Percentiles rank a stretch among this genome's conserved stretches.
Evolutionary conservation across 2,329 filamentous ascomycete genomes (phyloP).

Genomic region (Byssochlamys sp.): DNA sequence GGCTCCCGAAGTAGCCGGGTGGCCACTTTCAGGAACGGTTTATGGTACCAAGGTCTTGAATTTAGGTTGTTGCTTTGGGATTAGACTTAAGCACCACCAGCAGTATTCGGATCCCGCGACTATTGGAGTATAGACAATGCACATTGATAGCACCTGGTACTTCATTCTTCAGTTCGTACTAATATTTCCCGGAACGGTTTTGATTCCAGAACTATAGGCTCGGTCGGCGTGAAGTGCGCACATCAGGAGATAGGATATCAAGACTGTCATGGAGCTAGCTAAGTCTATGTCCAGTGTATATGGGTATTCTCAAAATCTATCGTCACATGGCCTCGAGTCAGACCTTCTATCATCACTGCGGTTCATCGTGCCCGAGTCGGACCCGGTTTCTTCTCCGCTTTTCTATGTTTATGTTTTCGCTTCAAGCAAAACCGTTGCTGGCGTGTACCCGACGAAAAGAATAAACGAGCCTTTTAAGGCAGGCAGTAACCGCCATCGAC

Average conservation of each 20-base stretch:
- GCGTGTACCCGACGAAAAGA: not conserved
- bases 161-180: no score
- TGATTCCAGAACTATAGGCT: not conserved
- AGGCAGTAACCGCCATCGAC: conserved; percentile 39
- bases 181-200: not conserved
- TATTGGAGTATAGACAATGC: no score
- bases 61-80: no score
- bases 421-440: not conserved
- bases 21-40: no score
- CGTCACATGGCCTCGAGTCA: not conserved
- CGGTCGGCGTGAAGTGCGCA: not conserved
- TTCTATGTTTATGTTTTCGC: not conserved
- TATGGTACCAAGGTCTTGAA: no score
- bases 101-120: no score
- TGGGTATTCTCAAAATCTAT: not conserved
- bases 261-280: not conserved
- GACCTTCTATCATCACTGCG: not conserved
- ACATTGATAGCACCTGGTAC: no score
- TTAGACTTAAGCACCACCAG: no score
- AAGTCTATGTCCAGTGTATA: not conserved
- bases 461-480: not conserved
- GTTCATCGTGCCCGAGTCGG: not conserved
- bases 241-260: not conserved
- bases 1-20: no score
- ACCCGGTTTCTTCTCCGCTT: not conserved